Conservation (phyloP, 2,329 filamentous ascomycete genomes). For the Colletotrichum coccodes region DNA sequence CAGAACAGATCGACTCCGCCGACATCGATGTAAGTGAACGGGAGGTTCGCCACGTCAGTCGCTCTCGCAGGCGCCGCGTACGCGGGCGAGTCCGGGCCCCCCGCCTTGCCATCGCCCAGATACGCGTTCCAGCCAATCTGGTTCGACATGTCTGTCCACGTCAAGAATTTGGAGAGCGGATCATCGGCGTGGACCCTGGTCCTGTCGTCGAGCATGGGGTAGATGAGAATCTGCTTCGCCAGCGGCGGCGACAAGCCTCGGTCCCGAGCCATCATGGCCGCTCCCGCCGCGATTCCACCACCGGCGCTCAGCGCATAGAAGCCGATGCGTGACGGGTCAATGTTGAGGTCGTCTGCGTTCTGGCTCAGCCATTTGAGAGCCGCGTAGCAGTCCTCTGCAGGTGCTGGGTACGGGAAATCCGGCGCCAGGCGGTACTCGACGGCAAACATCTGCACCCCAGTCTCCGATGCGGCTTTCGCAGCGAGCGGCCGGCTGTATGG, state of each 20-base stretch:
- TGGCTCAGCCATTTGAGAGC: conserved; percentile 38
- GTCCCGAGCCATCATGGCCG: conserved; percentile 52
- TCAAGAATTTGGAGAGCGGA: conserved; percentile 20
- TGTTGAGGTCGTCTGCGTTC: conserved; percentile 34
- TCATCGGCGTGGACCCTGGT: conserved; percentile 19
- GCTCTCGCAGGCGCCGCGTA: conserved; percentile 39
- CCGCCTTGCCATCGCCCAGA: conserved; percentile 28
- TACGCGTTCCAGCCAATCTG: conserved; percentile 38
- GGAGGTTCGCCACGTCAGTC: conserved; percentile 40
- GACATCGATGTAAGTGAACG: conserved; percentile 50
- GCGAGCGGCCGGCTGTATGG: conserved; percentile 32
- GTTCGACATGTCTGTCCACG: conserved; percentile 35
- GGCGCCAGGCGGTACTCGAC: conserved; percentile 56
- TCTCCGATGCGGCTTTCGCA: conserved; percentile 26
- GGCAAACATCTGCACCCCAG: conserved; percentile 46
- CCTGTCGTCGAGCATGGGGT: conserved; percentile 47
- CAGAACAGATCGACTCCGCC: conserved; percentile 51
- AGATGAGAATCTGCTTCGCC: conserved; percentile 44
- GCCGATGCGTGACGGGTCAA: conserved; percentile 36
- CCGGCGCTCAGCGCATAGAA: conserved; percentile 38
- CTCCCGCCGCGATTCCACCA: conserved; percentile 33
- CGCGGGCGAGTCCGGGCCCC: conserved; percentile 16
- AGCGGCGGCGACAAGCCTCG: conserved; percentile 37
- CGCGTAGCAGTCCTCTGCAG: conserved; percentile 49
- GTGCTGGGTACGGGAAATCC: conserved; percentile 48